Evolutionary conservation across 768 basidiomycete genomes (phyloP), one percentile per base, ranked within the genome.

Genomic region (Clitopilus passeckerianus): DNA sequence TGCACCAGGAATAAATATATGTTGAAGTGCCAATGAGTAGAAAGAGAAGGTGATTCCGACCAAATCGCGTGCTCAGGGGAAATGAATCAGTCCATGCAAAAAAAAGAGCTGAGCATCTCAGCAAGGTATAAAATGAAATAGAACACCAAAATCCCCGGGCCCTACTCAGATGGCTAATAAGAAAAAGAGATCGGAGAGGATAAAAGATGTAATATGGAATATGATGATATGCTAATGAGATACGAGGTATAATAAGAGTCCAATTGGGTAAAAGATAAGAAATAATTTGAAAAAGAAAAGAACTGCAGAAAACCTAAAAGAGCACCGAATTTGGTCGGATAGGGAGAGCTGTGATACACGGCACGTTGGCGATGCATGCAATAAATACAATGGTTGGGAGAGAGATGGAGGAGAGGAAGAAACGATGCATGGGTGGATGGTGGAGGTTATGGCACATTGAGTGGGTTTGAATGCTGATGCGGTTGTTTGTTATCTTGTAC

Each of bases 381-480:
- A 68, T 67, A 65, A 63, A 68, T 69, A 68, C 52, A 61, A 59
- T 57, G 34, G 59, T 44, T 64, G 66, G 56, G 62, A 61, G 59
- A 61, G 61, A 58, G 53, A 43, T 55, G 57, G 59, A 46, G 59
- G 56, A 65, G 57, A 43, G 56, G 58, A 57, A 20, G 34, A 53
- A 59, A 59, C 20, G 53, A 22, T 60, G 44, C 59, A 24, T 56
- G 33, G 33, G 52, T 57, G 43, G 44, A 41, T 60, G 54, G 24
- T 57, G 56, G 43, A 53, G 7, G 27, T 33, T 33, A 34, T 63
- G 10, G 37, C 37, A 54, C 41, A 55, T 60, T 54, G 55, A 56
- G 41, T 64, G 27, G 27, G 7, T 57, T 37, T 30, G 20, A 20
- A 56, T 57, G 46, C 18, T 50, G 46, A 50, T 50, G 46, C 18